Evolutionary conservation across 2,329 filamentous ascomycete species (phyloP).

Genomic region (Pseudogymnoascus sp.): DNA sequence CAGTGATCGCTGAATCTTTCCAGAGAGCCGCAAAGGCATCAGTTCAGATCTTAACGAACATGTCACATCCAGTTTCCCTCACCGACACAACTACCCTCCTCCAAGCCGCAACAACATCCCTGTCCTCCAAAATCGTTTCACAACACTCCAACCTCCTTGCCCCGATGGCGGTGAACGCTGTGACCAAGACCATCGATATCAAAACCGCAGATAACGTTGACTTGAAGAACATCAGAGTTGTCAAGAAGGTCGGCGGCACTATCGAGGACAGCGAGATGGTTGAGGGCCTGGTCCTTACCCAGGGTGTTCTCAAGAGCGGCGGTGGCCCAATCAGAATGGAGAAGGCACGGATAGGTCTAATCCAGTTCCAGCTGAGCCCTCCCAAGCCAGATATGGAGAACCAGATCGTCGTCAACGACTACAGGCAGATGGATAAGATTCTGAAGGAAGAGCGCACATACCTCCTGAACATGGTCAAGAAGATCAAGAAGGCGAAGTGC

Average conservation of each 20-base stretch:
- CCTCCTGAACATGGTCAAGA: conserved; percentile 97
- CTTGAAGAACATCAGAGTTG: conserved; percentile 88
- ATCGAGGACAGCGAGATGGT: conserved; percentile 98
- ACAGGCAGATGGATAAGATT: conserved; percentile 99
- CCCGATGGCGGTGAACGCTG: conserved; percentile 97
- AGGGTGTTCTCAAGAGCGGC: conserved; percentile 87
- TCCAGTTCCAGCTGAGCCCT: conserved; percentile 97
- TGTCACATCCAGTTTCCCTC: conserved; percentile 90
- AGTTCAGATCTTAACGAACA: conserved; percentile 84
- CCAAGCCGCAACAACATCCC: conserved; percentile 92
- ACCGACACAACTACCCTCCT: conserved; percentile 83
- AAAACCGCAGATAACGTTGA: conserved; percentile 97
- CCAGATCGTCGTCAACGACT: conserved; percentile 98
- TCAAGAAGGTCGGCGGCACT: conserved; percentile 96
- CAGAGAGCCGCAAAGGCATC: conserved; percentile 87
- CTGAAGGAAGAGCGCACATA: conserved; percentile 98
- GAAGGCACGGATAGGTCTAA: conserved; percentile 93
- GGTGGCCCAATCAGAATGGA: conserved; percentile 89
- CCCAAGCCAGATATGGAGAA: conserved; percentile 99
- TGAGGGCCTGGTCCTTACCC: conserved; percentile 86
- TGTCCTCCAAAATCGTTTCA: conserved; percentile 97
- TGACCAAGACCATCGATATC: conserved; percentile 90
- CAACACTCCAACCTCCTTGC: conserved; percentile 92
- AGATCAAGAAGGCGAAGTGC: conserved; percentile 99
- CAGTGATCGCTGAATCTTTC: conserved; percentile 95